These are phyloP conservation scores for Xylariales sp. DNA, from an alignment of 2,329 filamentous ascomycete genomes.

Conservation along the genomic window DNA sequence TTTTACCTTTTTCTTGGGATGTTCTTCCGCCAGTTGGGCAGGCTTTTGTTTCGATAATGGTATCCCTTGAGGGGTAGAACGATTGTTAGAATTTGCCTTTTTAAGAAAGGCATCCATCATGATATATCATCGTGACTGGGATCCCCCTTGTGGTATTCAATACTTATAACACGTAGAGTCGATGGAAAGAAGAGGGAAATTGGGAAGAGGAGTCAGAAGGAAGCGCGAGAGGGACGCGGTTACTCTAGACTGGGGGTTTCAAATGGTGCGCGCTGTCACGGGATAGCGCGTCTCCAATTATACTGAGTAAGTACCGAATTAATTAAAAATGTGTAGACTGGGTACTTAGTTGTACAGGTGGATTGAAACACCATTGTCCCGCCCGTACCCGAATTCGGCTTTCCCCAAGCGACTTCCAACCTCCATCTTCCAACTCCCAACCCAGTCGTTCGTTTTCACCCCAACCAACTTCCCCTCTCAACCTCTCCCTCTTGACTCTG, in stretches of 20 bases:
- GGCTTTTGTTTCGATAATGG: constrained; percentile 27
- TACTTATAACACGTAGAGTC: too few species aligned
- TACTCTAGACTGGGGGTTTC: constrained; percentile 15
- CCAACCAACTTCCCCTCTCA: neutral
- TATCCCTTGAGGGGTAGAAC: constrained; percentile 26
- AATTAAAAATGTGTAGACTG: too few species aligned
- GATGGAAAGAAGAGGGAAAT: constrained; percentile 3
- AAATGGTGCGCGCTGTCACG: constrained; percentile 45
- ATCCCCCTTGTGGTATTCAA: neutral
- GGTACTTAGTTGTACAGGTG: neutral
- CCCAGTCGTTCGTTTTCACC: neutral
- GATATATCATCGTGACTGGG: neutral
- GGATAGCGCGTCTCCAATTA: constrained; percentile 33
- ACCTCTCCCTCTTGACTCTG: neutral
- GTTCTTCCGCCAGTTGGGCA: constrained; percentile 38
- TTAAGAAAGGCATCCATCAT: constrained; percentile 50
- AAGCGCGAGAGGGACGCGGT: constrained; percentile 35
- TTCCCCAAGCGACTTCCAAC: neutral
- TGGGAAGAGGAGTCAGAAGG: neutral
- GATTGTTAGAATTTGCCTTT: constrained; percentile 31
- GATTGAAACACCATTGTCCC: neutral
- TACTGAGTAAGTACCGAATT: neutral
- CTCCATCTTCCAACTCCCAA: neutral
- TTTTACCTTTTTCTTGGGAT: constrained; percentile 53
- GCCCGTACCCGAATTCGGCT: constrained; percentile 5